A percentile compares a stretch with the other conserved stretches of the same genome.
Evolutionary conservation across 1,139 yeast genomes (phyloP).

Genomic region (Pichia sp.): DNA sequence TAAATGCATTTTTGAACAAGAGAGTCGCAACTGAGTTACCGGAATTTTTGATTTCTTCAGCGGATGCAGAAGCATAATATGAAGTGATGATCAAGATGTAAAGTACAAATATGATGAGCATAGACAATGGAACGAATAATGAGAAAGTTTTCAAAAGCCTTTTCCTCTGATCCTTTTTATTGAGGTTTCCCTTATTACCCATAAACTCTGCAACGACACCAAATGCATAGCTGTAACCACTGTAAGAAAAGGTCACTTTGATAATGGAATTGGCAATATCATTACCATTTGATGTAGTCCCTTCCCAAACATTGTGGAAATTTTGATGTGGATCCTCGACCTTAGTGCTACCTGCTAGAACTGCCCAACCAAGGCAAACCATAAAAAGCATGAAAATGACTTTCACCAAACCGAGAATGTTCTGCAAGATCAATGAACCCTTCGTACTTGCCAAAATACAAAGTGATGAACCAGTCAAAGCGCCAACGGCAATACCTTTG

Average conservation of each 20-base stretch:
- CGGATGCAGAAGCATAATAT: constrained; percentile 32
- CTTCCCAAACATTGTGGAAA: constrained; percentile 32
- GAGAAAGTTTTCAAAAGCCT: constrained; percentile 26
- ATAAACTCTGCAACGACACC: constrained; percentile 33
- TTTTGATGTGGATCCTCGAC: constrained; percentile 28
- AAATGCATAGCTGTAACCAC: constrained; percentile 35
- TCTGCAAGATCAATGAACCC: constrained; percentile 31
- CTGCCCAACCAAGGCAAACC: constrained; percentile 33
- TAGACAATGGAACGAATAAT: constrained; percentile 31
- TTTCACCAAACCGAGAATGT: constrained; percentile 34
- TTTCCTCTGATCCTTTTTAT: constrained; percentile 32
- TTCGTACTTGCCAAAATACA: constrained; percentile 30
- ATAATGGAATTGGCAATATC: constrained; percentile 37
- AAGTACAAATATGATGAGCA: constrained; percentile 31
- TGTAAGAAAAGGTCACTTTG: constrained; percentile 37
- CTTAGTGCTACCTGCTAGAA: constrained; percentile 34
- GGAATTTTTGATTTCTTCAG: constrained; percentile 29
- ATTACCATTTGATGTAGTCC: constrained; percentile 36
- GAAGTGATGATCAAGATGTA: constrained; percentile 34
- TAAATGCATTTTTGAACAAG: constrained; percentile 32
- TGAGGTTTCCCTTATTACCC: constrained; percentile 20
- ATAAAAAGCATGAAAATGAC: constrained; percentile 34
- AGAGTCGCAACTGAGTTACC: constrained; percentile 31
- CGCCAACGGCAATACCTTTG: constrained; percentile 37
- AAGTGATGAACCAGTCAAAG: constrained; percentile 29